These are phyloP conservation scores for Phaeosphaeria sp. DNA, from an alignment of 2,329 filamentous ascomycete genomes.

Conservation along the genomic window DNA sequence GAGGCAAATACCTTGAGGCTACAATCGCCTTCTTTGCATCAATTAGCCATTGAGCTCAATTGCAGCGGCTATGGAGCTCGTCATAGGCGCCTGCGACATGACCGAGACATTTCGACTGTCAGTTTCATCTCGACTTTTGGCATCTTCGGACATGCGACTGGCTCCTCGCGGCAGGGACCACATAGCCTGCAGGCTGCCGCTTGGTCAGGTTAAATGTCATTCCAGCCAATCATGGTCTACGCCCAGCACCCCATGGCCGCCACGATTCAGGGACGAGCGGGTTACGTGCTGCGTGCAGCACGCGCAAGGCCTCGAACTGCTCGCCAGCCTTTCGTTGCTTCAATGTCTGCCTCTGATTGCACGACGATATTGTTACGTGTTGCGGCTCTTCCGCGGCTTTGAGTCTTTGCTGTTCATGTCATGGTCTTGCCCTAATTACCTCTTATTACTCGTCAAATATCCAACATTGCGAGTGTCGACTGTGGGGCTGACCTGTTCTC, in stretches of 20 bases:
- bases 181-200: conserved; percentile 33
- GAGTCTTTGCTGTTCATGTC: background rate
- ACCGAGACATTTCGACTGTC: conserved; percentile 33
- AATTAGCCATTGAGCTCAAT: background rate
- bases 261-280: conserved; percentile 43
- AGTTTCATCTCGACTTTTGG: conserved; percentile 37
- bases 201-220: conserved; percentile 22
- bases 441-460: conserved; percentile 34
- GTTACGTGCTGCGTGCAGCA: conserved; percentile 31
- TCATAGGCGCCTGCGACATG: conserved; percentile 35
- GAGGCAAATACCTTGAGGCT: background rate
- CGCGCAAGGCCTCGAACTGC: conserved; percentile 14
- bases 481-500: conserved; percentile 36
- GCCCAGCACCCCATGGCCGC: conserved; percentile 32
- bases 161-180: conserved; percentile 31
- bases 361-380: conserved; percentile 12
- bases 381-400: conserved; percentile 21
- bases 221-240: conserved; percentile 38
- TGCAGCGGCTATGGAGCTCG: background rate
- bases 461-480: conserved; percentile 43
- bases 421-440: conserved; percentile 13
- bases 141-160: conserved; percentile 27
- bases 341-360: conserved; percentile 29
- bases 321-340: conserved; percentile 28
- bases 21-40: conserved; percentile 4